phyloP scores from a whole-genome alignment of 2,329 filamentous ascomycete genomes.

The Neopestalotiopsis sp. region DNA sequence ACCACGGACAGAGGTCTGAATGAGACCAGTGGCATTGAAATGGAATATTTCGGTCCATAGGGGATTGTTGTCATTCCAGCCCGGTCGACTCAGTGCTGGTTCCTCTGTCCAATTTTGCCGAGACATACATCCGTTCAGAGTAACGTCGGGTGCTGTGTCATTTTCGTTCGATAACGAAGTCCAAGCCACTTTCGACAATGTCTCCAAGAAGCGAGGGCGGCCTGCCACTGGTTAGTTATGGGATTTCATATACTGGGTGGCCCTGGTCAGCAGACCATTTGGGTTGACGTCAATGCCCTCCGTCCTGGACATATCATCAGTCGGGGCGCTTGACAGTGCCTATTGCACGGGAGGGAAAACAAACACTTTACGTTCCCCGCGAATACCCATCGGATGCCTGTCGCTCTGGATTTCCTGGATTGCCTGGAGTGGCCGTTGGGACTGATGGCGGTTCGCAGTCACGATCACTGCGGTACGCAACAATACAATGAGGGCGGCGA shows the following conservation, averaged over 20 bases:
- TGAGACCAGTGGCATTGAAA: conserved; percentile 46
- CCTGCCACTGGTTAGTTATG: too few species aligned
- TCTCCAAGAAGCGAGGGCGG: too few species aligned
- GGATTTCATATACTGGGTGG: conserved; percentile 2
- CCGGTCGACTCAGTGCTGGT: too few species aligned
- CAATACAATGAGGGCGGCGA: too few species aligned
- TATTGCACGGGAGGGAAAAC: background rate
- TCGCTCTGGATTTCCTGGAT: too few species aligned
- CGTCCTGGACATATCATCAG: conserved; percentile 27
- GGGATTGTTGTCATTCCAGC: conserved; percentile 36
- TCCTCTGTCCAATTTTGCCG: background rate
- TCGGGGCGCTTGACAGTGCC: background rate
- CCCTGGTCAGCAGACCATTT: conserved; percentile 26
- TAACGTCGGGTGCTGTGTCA: conserved; percentile 35
- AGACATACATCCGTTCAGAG: conserved; percentile 29
- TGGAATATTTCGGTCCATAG: conserved; percentile 53
- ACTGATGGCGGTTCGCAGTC: background rate
- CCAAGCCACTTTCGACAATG: too few species aligned
- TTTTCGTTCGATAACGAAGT: too few species aligned
- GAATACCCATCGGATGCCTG: too few species aligned
- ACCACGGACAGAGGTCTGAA: conserved; percentile 26
- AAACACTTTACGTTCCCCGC: background rate
- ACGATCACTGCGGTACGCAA: background rate
- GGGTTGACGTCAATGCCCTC: conserved; percentile 38
- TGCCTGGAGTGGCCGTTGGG: background rate